A percentile compares a stretch with the other conserved stretches of the same genome.
These are phyloP conservation scores for Coemansia sp. DNA, from an alignment of 192 early-diverging fungal species.

Conservation along the genomic window DNA sequence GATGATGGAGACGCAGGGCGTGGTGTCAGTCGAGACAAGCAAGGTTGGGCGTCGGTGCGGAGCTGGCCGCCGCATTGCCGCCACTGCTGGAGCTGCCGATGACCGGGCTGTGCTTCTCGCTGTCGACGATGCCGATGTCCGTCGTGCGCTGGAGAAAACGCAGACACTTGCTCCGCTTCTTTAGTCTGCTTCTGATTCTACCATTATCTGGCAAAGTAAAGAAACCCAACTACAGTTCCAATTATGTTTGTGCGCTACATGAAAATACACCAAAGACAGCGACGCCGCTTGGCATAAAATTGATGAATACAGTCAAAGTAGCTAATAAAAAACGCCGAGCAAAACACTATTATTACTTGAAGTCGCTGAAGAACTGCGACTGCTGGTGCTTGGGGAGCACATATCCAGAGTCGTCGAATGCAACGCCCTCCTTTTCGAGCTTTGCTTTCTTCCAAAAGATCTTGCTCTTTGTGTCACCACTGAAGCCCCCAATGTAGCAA, in stretches of 20 bases:
- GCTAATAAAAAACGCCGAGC: not conserved
- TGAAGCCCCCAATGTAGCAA: constrained; percentile 69
- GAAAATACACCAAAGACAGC: too few species aligned
- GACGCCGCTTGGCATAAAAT: not conserved
- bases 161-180: constrained; percentile 35
- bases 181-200: not conserved
- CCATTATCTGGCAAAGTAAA: too few species aligned
- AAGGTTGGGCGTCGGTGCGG: constrained; percentile 36
- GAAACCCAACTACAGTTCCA: too few species aligned
- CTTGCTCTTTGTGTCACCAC: constrained; percentile 62
- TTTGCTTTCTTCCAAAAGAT: constrained; percentile 69
- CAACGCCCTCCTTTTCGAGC: constrained; percentile 63
- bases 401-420: constrained; percentile 62
- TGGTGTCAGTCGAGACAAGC: constrained; percentile 52
- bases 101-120: constrained; percentile 44
- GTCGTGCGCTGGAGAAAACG: constrained; percentile 32
- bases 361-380: constrained; percentile 56
- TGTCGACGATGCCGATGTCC: constrained; percentile 47
- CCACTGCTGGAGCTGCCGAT: constrained; percentile 40
- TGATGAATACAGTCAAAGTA: not conserved
- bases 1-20: constrained; percentile 71
- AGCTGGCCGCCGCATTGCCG: constrained; percentile 25
- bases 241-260: too few species aligned
- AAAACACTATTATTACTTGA: constrained; percentile 30
- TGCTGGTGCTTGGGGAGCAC: constrained; percentile 42